Evolutionary conservation across 2,329 filamentous ascomycete genomes (phyloP), one percentile per base, ranked within the genome.

Genomic region (Graphilbum fragrans): DNA sequence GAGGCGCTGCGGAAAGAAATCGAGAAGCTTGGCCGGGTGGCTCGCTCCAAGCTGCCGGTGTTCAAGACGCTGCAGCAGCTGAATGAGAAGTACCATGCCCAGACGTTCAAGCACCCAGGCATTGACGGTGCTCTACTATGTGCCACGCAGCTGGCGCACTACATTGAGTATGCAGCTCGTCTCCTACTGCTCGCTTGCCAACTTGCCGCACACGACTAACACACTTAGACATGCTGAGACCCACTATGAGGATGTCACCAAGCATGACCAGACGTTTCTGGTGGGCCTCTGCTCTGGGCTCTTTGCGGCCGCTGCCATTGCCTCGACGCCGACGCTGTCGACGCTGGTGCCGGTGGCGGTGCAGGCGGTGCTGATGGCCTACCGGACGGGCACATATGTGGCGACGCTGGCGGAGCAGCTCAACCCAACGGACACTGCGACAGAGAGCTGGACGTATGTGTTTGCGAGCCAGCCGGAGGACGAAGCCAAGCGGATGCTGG

Each of bases 251-350:
- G 62, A 76, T 68, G 58, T 62, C 58, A 55, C 72, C 53, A 46
- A 61, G 52, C 55, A 67, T 55, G 53, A 65, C 53, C 57, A 74
- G 60, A 72, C 66, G 14, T 63, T 70, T 52, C 63, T 79, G 20
- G 66, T 82, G 22, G 80, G 78, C 44, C 68, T 84, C 35, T 83
- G 80, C 64, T 81, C 77, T 33, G 80, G 80, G 39, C 65, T 81
- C 19, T 73, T 84, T 50, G 78, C 80, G n/a, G 80, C 76, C n/a
- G 65, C 73, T 12, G 80, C 77, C 16, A 72, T 83, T 43, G 72
- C 78, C 12, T 77, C 73, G 19, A 70, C 79, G 25, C 71, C 70
- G 45, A 78, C 75, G 6, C 61, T 82, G 37, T 73, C 72, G 17
- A 67, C 75, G 37, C 62, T 85, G 29, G 64, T 82, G 19, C 70